These are phyloP conservation scores for Pisolithus thermaeus DNA, from an alignment of 1,284 basidiomycete species.

Conservation along the genomic window DNA sequence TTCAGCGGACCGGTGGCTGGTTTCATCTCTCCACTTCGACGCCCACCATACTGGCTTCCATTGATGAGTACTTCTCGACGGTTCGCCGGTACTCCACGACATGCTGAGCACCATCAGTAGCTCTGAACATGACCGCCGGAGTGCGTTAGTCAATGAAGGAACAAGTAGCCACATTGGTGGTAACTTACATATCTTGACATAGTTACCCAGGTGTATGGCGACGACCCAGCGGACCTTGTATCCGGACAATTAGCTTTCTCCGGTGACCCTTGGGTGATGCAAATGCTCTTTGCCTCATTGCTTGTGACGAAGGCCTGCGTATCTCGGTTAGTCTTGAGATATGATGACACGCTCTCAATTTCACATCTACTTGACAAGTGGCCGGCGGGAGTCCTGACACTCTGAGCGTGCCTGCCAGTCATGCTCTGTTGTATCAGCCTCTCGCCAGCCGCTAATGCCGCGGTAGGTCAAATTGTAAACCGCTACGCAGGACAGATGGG, in stretches of 20 bases:
- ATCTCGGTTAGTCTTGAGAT: neutral
- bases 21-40: conserved; percentile 13
- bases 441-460: neutral
- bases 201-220: conserved; percentile 6
- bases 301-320: neutral
- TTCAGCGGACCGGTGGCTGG: neutral
- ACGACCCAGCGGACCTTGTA: conserved; percentile 14
- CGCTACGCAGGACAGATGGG: neutral
- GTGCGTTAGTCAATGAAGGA: neutral
- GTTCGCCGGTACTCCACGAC: conserved; percentile 11
- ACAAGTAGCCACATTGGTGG: conserved; percentile 13
- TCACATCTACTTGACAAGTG: conserved; percentile 1
- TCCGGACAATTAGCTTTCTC: conserved; percentile 6
- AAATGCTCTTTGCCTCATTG: conserved; percentile 13
- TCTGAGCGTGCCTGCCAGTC: neutral
- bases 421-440: neutral
- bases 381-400: neutral
- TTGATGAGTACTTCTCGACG: conserved; percentile 5
- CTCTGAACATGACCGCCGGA: neutral
- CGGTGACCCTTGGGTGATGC: conserved; percentile 4
- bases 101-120: conserved; percentile 14
- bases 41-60: conserved; percentile 3
- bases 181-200: conserved; percentile 7
- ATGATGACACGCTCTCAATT: neutral
- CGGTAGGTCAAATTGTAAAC: neutral